Conservation (phyloP, 768 basidiomycete species). For the Calocybe gangraenosa region DNA sequence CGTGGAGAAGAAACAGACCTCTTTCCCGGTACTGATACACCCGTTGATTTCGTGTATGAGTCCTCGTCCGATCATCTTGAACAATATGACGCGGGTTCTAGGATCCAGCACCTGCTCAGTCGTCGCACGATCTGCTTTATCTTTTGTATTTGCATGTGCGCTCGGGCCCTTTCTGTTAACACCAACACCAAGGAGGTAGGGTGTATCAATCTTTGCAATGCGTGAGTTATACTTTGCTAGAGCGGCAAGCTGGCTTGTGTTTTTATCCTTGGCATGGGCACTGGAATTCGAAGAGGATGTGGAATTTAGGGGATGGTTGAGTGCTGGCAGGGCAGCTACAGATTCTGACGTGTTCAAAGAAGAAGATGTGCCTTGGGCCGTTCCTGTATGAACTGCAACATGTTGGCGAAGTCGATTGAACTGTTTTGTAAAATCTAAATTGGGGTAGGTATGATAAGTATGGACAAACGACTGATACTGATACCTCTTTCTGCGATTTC, state of each 20-base stretch:
- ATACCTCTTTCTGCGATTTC: conserved; percentile 79
- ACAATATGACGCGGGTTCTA: conserved; percentile 88
- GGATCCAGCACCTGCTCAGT: conserved; percentile 96
- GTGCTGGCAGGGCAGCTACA: conserved; percentile 63
- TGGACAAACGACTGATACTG: conserved; percentile 14
- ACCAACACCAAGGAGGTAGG: conserved; percentile 65
- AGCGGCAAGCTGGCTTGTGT: conserved; percentile 67
- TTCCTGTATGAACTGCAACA: conserved; percentile 75
- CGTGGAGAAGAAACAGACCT: conserved; percentile 47
- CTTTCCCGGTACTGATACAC: conserved; percentile 97
- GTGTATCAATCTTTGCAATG: conserved; percentile 69
- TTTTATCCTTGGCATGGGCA: conserved; percentile 49
- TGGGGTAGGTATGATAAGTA: neutral
- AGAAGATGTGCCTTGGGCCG: conserved; percentile 55
- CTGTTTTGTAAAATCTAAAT: conserved; percentile 94
- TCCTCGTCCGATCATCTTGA: conserved; percentile 93
- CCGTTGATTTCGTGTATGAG: conserved; percentile 90
- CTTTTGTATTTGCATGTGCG: conserved; percentile 84
- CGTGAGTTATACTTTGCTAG: conserved; percentile 75
- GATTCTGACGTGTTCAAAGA: conserved; percentile 42
- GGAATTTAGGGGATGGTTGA: conserved; percentile 58
- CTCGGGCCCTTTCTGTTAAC: conserved; percentile 92
- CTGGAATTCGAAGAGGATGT: conserved; percentile 18
- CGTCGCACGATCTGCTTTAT: conserved; percentile 95
- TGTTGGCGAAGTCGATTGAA: conserved; percentile 94